Conservation (phyloP, 2,329 filamentous ascomycete species). For the Nigrospora sphaerica region DNA sequence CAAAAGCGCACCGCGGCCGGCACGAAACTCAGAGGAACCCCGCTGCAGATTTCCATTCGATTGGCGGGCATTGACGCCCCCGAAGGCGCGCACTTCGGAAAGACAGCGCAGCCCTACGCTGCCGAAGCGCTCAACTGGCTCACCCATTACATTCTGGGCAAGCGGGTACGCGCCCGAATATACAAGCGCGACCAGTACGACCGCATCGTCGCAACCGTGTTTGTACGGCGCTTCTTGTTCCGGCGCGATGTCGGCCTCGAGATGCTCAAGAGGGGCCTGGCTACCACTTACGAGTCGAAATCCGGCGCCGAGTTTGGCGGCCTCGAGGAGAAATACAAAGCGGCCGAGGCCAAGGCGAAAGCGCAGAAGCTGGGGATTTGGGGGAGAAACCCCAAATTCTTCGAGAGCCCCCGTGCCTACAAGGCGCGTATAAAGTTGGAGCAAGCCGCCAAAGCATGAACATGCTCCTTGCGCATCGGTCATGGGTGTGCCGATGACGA, state of each 20-base stretch:
- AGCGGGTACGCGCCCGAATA: constrained; percentile 73
- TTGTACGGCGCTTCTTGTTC: constrained; percentile 60
- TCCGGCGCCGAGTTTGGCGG: constrained; percentile 82
- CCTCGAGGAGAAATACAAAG: constrained; percentile 55
- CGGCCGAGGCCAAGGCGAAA: constrained; percentile 61
- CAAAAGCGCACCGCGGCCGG: neutral
- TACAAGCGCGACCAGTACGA: constrained; percentile 88
- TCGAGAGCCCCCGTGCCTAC: constrained; percentile 83
- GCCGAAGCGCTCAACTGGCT: constrained; percentile 79
- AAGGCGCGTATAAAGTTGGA: constrained; percentile 51
- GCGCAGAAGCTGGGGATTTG: constrained; percentile 65
- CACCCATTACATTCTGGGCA: constrained; percentile 61
- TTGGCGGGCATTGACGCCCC: constrained; percentile 91
- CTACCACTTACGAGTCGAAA: constrained; percentile 92
- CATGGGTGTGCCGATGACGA: too few species aligned
- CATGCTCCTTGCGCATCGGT: too few species aligned
- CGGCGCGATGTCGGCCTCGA: constrained; percentile 78
- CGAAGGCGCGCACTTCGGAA: constrained; percentile 87
- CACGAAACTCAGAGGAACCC: neutral
- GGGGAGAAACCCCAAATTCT: constrained; percentile 53
- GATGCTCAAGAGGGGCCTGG: constrained; percentile 79
- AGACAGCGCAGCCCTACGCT: constrained; percentile 75
- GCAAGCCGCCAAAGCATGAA: constrained; percentile 12
- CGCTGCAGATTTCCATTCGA: constrained; percentile 69
- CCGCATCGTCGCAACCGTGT: constrained; percentile 80